A percentile compares a stretch with the other conserved stretches of the same genome.
Evolutionary conservation across 257 asterid genomes (phyloP).

Genomic region (Ophiorrhiza pumila): DNA sequence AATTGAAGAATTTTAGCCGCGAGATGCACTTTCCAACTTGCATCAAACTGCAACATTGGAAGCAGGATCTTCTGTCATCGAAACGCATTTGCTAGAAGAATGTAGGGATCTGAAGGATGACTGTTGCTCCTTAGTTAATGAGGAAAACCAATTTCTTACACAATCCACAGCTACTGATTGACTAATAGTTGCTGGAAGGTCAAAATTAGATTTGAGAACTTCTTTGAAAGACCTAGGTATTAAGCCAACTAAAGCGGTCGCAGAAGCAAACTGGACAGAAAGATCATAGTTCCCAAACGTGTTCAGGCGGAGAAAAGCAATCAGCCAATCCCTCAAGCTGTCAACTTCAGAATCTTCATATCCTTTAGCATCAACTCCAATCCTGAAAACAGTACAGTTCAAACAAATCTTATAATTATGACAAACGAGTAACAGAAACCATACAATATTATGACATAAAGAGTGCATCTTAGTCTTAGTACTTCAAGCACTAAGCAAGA

Average conservation of each 20-base stretch:
- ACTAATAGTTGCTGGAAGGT: constrained; percentile 20
- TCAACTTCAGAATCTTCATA: constrained; percentile 48
- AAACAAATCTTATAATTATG: too few species aligned
- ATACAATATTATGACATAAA: too few species aligned
- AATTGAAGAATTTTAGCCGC: background rate
- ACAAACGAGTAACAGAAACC: background rate
- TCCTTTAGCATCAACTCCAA: constrained; percentile 60
- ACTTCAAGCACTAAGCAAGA: background rate
- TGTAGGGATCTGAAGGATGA: constrained; percentile 42
- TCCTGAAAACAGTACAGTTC: constrained; percentile 40
- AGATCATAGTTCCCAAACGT: constrained; percentile 32
- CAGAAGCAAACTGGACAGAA: constrained; percentile 42
- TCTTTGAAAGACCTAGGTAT: constrained; percentile 47
- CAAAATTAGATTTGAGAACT: constrained; percentile 28
- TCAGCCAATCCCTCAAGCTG: constrained; percentile 47
- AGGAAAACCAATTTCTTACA: constrained; percentile 60
- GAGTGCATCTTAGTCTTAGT: background rate
- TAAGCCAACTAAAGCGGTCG: constrained; percentile 47
- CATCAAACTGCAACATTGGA: background rate
- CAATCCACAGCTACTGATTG: constrained; percentile 35
- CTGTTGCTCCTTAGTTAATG: constrained; percentile 53
- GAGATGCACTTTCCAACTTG: background rate
- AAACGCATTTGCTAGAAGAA: constrained; percentile 18
- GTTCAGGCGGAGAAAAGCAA: constrained; percentile 28
- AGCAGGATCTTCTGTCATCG: background rate